Evolutionary conservation across 2,329 filamentous ascomycete species (phyloP).

Genomic region (Colletotrichum tropicale): DNA sequence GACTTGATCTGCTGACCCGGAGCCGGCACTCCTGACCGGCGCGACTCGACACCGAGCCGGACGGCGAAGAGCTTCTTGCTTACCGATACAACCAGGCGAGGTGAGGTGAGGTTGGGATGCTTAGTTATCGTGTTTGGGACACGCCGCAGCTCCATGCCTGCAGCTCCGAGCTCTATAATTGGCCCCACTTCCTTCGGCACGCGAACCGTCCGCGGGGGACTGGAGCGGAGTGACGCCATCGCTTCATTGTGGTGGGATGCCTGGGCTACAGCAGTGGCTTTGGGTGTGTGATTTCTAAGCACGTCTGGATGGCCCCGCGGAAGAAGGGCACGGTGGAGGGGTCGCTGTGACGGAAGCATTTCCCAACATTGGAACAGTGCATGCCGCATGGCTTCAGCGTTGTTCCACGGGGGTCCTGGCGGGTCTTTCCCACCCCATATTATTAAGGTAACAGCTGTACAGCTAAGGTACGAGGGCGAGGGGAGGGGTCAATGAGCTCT

Average conservation of each 20-base stretch:
- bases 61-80: neutral
- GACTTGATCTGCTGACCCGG: neutral
- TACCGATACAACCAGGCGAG: neutral
- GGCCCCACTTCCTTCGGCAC: neutral
- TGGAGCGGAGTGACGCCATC: neutral
- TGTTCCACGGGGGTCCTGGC: neutral
- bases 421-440: neutral
- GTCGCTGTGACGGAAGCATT: conserved; percentile 13
- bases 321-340: neutral
- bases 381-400: neutral
- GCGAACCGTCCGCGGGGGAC: neutral
- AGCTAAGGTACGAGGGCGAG: neutral
- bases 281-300: conserved; percentile 14
- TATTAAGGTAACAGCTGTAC: neutral
- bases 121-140: neutral
- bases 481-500: conserved; percentile 1
- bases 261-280: neutral
- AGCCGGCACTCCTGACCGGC: neutral
- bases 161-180: neutral
- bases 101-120: neutral
- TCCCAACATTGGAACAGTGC: neutral
- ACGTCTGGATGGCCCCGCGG: neutral
- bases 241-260: neutral
- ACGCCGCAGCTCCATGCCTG: neutral
- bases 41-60: neutral